Evolutionary conservation across 805 yeast genomes (phyloP), one percentile per base, ranked within the genome.

Genomic region (Cyberlindnera galapagoensis): DNA sequence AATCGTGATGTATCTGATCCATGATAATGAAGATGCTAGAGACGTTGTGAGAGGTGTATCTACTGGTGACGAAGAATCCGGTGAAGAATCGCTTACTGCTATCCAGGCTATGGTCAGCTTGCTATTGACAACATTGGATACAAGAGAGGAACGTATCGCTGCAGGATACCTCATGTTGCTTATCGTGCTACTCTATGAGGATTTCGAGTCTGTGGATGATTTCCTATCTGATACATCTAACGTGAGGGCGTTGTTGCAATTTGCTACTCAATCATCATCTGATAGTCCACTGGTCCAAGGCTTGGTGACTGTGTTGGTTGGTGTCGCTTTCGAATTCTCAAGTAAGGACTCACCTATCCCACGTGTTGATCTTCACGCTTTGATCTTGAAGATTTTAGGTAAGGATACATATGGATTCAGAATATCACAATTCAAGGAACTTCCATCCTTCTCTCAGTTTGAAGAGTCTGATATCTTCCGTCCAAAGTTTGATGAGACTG

Each of bases 291-390:
- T 82, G 8, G 72, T 79, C 0, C 85, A 83, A 49, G 88, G 95
- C 2, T 63, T 87, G 68, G 69, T 80, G 4, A 67, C 84, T 0
- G 61, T 80, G 15, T 57, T 88, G 16, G 51, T 92, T 9, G 96
- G 96, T 23, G 65, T 81, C 2, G 66, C 76, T 1, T 92, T 84
- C 51, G 97, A 87, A 39, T 90, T 88, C 51, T 85, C 97, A 0
- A 65, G 77, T 2, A 57, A 65, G 30, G 48, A 49, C 4, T 58
- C 66, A 2, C 80, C 87, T 4, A 54, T 76, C 10, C 42, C 77
- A 1, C 61, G 97, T 40, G 53, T 54, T 2, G 80, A 75, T 6
- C 59, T 85, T 15, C 76, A 76, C 48, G 57, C 74, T 4, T 56
- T 84, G 28, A 60, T 92, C n/a, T 59, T 68, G 1, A 79, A 76